Evolutionary conservation across 2,329 filamentous ascomycete species (phyloP).

Genomic region (Clarireedia paspali): DNA sequence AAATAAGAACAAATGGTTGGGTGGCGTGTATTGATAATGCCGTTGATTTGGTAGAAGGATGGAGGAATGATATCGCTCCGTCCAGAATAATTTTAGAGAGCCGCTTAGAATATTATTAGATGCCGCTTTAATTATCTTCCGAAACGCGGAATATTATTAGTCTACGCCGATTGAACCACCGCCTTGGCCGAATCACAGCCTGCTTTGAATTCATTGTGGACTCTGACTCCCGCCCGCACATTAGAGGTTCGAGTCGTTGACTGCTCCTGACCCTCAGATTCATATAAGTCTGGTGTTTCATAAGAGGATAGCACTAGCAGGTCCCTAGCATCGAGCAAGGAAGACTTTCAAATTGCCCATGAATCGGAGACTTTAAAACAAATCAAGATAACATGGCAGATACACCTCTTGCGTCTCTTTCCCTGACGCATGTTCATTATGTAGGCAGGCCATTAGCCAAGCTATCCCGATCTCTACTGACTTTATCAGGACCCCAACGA

Average conservation of each 20-base stretch:
- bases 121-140: constrained; percentile 3
- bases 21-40: too few relatives aligned
- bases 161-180: not conserved
- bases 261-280: not conserved
- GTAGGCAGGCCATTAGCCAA: constrained; percentile 47
- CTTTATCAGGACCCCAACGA: constrained; percentile 70
- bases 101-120: constrained; percentile 10
- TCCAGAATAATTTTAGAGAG: constrained; percentile 17
- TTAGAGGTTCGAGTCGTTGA: too few relatives aligned
- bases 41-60: not conserved
- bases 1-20: too few relatives aligned
- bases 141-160: not conserved
- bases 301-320: not conserved
- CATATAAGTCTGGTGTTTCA: not conserved
- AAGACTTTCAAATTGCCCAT: not conserved
- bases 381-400: constrained; percentile 29
- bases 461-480: constrained; percentile 2
- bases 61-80: not conserved
- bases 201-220: too few relatives aligned
- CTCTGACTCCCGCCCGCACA: too few relatives aligned
- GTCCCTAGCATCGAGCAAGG: too few relatives aligned
- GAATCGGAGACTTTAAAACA: not conserved
- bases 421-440: constrained; percentile 93
- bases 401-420: constrained; percentile 73
- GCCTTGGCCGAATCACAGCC: not conserved